phyloP scores from a whole-genome alignment of 345 rosid genomes.

The Nephelium lappaceum region DNA sequence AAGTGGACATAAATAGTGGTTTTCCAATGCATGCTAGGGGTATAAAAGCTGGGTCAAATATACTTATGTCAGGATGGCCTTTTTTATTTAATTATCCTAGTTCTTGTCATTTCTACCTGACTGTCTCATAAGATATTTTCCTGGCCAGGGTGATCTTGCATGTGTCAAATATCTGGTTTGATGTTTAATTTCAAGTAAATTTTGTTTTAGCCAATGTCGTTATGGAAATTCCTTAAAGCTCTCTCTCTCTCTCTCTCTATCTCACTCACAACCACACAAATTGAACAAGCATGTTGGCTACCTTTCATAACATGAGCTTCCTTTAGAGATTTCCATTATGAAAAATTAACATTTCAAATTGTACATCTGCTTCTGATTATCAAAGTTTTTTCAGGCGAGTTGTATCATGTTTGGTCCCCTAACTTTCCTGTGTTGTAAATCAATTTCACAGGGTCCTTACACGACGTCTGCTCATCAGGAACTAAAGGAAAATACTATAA shows the following conservation, averaged over 20 bases:
- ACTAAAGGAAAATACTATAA: constrained; percentile 63
- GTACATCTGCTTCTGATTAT: background rate
- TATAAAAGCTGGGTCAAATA: background rate
- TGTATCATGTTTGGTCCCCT: background rate
- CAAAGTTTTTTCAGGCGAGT: background rate
- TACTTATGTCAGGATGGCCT: background rate
- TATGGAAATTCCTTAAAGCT: background rate
- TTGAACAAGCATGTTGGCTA: no score
- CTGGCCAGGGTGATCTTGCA: background rate
- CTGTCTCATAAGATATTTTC: background rate
- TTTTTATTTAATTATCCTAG: background rate
- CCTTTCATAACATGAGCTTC: background rate
- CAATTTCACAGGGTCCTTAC: constrained; percentile 76
- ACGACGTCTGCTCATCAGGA: constrained; percentile 64
- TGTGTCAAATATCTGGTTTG: background rate
- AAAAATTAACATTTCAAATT: background rate
- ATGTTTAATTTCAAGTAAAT: background rate
- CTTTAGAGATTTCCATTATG: background rate
- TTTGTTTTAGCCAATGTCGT: background rate
- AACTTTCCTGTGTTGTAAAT: constrained; percentile 15
- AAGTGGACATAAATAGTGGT: no score
- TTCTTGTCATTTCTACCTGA: background rate
- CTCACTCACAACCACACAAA: no score
- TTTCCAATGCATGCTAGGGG: no score
- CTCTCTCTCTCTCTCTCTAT: background rate